Evolutionary conservation across 106 monocot genomes (phyloP).

Genomic region (Acorus gramineus): DNA sequence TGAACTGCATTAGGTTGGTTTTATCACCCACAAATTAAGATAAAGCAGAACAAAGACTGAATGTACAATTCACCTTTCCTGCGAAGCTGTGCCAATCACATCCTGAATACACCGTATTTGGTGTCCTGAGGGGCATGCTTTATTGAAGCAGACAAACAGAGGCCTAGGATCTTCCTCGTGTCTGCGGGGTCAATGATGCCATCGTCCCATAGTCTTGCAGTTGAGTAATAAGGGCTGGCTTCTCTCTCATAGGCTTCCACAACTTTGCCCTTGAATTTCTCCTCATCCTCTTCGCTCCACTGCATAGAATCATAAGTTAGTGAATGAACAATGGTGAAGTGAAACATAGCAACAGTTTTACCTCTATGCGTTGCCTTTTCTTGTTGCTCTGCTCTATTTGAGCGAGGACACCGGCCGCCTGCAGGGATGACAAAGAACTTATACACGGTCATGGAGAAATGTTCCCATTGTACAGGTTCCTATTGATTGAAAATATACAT

Average conservation of each 20-base stretch:
- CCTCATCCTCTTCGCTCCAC: slow-evolving; percentile 87
- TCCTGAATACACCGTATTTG: slow-evolving; percentile 94
- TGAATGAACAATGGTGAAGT: background rate
- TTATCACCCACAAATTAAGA: no score
- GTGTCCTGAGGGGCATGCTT: slow-evolving; percentile 49
- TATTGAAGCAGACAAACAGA: slow-evolving; percentile 66
- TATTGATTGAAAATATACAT: no score
- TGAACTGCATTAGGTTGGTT: no score
- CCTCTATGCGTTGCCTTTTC: slow-evolving; percentile 76
- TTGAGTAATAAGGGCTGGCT: slow-evolving; percentile 91
- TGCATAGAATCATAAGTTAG: slow-evolving; percentile 11
- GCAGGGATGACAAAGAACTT: slow-evolving; percentile 1
- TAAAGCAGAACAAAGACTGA: no score
- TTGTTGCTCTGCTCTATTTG: slow-evolving; percentile 91
- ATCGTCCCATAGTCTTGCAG: slow-evolving; percentile 97
- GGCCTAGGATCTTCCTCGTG: slow-evolving; percentile 69
- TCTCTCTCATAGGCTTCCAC: slow-evolving; percentile 92
- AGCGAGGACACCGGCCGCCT: slow-evolving; percentile 99
- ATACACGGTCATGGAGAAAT: no score
- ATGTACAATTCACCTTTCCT: no score
- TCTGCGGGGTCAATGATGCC: slow-evolving; percentile 95
- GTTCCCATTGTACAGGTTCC: no score
- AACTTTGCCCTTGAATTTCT: slow-evolving; percentile 60
- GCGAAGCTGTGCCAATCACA: slow-evolving; percentile 18
- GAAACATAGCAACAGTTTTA: slow-evolving; percentile 9